Conservation (phyloP, 768 basidiomycete genomes). For the Leccinum subgranulosum region DNA sequence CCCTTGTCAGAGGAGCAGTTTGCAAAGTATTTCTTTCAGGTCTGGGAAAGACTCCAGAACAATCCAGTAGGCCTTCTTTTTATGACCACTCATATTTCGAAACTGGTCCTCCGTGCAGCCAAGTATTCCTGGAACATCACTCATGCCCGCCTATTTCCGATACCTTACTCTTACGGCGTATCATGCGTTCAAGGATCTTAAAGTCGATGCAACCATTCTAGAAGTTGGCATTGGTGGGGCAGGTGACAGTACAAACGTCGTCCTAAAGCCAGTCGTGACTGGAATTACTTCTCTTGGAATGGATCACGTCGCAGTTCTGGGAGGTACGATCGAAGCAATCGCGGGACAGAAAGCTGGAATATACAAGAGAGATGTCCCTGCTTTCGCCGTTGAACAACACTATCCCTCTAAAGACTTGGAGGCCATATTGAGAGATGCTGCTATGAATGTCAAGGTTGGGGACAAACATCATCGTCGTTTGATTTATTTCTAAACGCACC, state of each 20-base stretch:
- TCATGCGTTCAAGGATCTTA: conserved; percentile 79
- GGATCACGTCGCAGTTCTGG: conserved; percentile 86
- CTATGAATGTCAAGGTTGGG: conserved; percentile 61
- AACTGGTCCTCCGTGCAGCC: conserved; percentile 37
- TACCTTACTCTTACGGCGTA: conserved; percentile 91
- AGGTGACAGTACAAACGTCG: conserved; percentile 94
- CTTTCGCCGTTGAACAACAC: conserved; percentile 79
- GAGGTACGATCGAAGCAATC: conserved; percentile 85
- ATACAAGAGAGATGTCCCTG: conserved; percentile 89
- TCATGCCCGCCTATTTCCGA: conserved; percentile 91
- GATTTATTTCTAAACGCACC: neutral
- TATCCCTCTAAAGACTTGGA: conserved; percentile 67
- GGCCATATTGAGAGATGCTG: conserved; percentile 62
- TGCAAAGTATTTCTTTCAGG: conserved; percentile 90
- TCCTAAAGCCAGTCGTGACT: conserved; percentile 85
- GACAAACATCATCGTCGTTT: neutral
- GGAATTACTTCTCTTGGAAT: conserved; percentile 90
- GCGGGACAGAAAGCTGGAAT: conserved; percentile 97
- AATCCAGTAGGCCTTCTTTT: conserved; percentile 43
- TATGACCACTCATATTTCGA: neutral
- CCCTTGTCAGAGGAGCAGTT: conserved; percentile 89
- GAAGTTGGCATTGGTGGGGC: conserved; percentile 96
- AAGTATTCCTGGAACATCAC: conserved; percentile 44
- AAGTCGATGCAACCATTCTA: conserved; percentile 86
- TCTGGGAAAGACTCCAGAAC: conserved; percentile 86